A percentile compares a stretch with the other conserved stretches of the same genome.
Conservation (phyloP, 1,139 yeast genomes). For the Candida gigantensis region DNA sequence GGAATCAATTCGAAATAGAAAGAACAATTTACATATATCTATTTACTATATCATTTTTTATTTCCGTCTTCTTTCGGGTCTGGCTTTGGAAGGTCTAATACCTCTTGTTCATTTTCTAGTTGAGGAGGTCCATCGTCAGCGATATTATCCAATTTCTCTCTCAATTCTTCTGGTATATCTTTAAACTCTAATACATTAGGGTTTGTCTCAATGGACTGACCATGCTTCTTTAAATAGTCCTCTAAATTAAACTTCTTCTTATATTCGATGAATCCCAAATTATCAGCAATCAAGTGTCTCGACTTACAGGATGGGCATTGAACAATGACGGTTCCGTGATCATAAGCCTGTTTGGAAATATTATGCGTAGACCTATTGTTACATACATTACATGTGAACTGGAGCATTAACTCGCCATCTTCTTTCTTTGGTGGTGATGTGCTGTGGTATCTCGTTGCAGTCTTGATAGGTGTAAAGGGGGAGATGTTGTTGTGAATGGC, state of each 20-base stretch:
- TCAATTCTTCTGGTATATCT: slow-evolving; percentile 70
- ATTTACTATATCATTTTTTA: not conserved
- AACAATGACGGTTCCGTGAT: slow-evolving; percentile 81
- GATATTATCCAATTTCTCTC: slow-evolving; percentile 49
- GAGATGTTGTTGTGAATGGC: not conserved
- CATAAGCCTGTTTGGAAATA: slow-evolving; percentile 89
- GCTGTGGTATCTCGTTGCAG: slow-evolving; percentile 2
- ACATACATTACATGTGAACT: slow-evolving; percentile 92
- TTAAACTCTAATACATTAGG: slow-evolving; percentile 68
- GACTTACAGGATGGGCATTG: slow-evolving; percentile 91
- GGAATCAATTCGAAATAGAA: too few species aligned
- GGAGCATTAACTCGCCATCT: slow-evolving; percentile 57
- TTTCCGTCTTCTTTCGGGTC: slow-evolving; percentile 8
- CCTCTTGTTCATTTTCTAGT: slow-evolving; percentile 24
- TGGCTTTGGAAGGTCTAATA: slow-evolving; percentile 18
- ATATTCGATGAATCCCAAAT: slow-evolving; percentile 70
- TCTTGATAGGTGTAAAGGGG: not conserved
- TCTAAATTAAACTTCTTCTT: slow-evolving; percentile 75
- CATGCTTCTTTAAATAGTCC: slow-evolving; percentile 75
- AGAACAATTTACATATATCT: not conserved
- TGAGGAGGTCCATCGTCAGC: slow-evolving; percentile 63
- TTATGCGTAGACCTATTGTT: slow-evolving; percentile 80
- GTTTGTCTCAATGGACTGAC: slow-evolving; percentile 66
- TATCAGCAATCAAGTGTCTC: slow-evolving; percentile 92
- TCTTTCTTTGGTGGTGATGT: slow-evolving; percentile 1